A percentile compares a stretch with the other conserved stretches of the same genome.
phyloP scores from a whole-genome alignment of 2,329 filamentous ascomycete genomes.

The Ophiosphaerella narmari region DNA sequence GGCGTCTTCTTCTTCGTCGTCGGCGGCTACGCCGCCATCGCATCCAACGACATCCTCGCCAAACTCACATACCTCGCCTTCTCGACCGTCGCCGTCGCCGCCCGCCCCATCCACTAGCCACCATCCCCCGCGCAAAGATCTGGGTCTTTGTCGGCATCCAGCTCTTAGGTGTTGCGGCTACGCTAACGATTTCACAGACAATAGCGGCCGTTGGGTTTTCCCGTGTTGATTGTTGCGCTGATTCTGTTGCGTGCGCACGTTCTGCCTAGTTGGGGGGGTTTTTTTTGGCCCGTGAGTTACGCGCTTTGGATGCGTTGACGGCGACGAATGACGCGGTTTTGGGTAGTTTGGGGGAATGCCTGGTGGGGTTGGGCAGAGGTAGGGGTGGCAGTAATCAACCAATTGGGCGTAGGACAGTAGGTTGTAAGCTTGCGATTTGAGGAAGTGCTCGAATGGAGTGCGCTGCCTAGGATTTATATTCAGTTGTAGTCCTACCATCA shows the following conservation, averaged over 20 bases:
- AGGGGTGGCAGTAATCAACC: no score
- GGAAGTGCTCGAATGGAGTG: no score
- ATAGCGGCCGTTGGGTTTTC: slow-evolving; percentile 63
- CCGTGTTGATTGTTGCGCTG: slow-evolving; percentile 59
- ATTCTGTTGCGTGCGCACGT: slow-evolving; percentile 59
- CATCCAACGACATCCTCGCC: slow-evolving; percentile 55
- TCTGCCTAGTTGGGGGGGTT: slow-evolving; percentile 56
- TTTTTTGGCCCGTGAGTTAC: slow-evolving; percentile 55
- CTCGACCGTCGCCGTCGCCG: slow-evolving; percentile 34
- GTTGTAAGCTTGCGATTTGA: no score
- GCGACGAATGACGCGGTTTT: slow-evolving; percentile 58
- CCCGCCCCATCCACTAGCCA: slow-evolving; percentile 51
- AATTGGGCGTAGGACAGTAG: no score
- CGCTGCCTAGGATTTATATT: no score
- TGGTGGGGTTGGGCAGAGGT: slow-evolving; percentile 15
- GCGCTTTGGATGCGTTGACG: slow-evolving; percentile 57
- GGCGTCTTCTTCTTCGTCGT: slow-evolving; percentile 63
- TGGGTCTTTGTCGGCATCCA: slow-evolving; percentile 56
- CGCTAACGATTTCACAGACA: slow-evolving; percentile 61
- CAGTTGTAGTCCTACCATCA: no score
- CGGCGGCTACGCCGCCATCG: slow-evolving; percentile 55
- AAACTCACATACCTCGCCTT: slow-evolving; percentile 58
- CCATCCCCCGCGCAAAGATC: slow-evolving; percentile 52
- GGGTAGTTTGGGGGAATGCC: slow-evolving; percentile 58
- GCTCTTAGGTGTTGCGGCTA: slow-evolving; percentile 53